A percentile compares a stretch with the other conserved stretches of the same genome.
These are phyloP conservation scores for Fragaria ananassa DNA, from an alignment of 306 rosid genomes.

Conservation along the genomic window DNA sequence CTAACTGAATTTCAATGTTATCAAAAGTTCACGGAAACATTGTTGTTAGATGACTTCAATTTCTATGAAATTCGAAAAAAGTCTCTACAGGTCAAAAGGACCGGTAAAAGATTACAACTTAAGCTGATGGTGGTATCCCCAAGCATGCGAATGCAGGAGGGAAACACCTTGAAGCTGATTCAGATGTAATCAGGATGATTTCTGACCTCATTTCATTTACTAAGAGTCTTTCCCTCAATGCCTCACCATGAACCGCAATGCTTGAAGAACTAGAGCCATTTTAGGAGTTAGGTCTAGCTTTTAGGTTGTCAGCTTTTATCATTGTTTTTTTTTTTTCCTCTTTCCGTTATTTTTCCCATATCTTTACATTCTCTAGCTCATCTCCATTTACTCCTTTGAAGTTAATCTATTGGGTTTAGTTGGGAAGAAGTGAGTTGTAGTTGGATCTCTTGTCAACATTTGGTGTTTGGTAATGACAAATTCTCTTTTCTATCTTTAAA, in stretches of 20 bases:
- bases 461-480: background rate
- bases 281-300: slow-evolving; percentile 9
- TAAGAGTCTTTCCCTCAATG: slow-evolving; percentile 39
- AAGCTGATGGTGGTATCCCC: too few relatives aligned
- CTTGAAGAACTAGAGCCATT: background rate
- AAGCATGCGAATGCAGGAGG: slow-evolving; percentile 22
- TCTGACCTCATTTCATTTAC: slow-evolving; percentile 36
- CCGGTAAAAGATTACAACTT: too few relatives aligned
- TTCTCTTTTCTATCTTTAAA: background rate
- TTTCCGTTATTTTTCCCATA: background rate
- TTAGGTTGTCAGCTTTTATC: background rate
- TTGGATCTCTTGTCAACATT: background rate
- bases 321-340: background rate
- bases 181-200: slow-evolving; percentile 25
- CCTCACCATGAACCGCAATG: slow-evolving; percentile 25
- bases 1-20: background rate
- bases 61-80: too few relatives aligned
- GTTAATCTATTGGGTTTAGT: background rate
- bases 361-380: background rate
- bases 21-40: background rate
- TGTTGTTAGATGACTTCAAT: background rate
- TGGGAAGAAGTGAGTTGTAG: background rate
- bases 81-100: too few relatives aligned
- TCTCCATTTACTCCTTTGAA: background rate
- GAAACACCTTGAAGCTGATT: slow-evolving; percentile 28